Percentiles rank a stretch among this genome's conserved stretches.
Evolutionary conservation across 495 filamentous ascomycete species (phyloP).

Genomic region (Massariosphaeria phaeospora): DNA sequence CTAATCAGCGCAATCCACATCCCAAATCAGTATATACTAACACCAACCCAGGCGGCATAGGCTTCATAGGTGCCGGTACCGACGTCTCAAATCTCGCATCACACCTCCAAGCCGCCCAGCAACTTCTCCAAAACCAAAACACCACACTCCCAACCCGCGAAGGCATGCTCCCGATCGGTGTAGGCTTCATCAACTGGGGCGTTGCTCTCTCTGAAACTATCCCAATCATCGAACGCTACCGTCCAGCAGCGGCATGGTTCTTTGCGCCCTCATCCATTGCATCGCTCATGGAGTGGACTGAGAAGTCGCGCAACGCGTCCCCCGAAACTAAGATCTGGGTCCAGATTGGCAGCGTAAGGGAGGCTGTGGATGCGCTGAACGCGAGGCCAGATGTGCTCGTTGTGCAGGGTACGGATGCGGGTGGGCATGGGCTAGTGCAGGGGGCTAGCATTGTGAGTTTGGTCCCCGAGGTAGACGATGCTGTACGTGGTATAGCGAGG

Average conservation of each 20-base stretch:
- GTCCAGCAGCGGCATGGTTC: slow-evolving; percentile 66
- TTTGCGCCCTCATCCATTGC: slow-evolving; percentile 53
- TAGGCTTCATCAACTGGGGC: slow-evolving; percentile 60
- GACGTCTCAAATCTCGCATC: slow-evolving; percentile 34
- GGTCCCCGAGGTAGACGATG: slow-evolving; percentile 57
- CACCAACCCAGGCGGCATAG: slow-evolving; percentile 38
- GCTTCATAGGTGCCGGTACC: slow-evolving; percentile 43
- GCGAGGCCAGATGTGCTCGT: slow-evolving; percentile 61
- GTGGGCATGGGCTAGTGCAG: slow-evolving; percentile 63
- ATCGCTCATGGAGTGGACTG: slow-evolving; percentile 55
- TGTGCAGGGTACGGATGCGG: slow-evolving; percentile 67
- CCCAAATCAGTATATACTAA: slow-evolving; percentile 4
- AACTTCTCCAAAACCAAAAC: slow-evolving; percentile 22
- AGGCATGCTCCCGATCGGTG: slow-evolving; percentile 51
- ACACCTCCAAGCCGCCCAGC: slow-evolving; percentile 32
- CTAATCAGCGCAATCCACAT: not conserved
- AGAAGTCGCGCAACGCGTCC: slow-evolving; percentile 45
- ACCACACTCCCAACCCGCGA: slow-evolving; percentile 20
- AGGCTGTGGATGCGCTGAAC: slow-evolving; percentile 47
- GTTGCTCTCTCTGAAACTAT: slow-evolving; percentile 47
- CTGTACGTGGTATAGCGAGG: slow-evolving; percentile 40
- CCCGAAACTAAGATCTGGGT: slow-evolving; percentile 57
- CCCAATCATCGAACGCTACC: slow-evolving; percentile 43
- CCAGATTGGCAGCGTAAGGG: slow-evolving; percentile 58
- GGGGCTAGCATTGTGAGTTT: slow-evolving; percentile 56